Percentiles rank a stretch among this genome's conserved stretches.
phyloP scores from a whole-genome alignment of 1,284 basidiomycete species.

The Schizopora paradoxa region DNA sequence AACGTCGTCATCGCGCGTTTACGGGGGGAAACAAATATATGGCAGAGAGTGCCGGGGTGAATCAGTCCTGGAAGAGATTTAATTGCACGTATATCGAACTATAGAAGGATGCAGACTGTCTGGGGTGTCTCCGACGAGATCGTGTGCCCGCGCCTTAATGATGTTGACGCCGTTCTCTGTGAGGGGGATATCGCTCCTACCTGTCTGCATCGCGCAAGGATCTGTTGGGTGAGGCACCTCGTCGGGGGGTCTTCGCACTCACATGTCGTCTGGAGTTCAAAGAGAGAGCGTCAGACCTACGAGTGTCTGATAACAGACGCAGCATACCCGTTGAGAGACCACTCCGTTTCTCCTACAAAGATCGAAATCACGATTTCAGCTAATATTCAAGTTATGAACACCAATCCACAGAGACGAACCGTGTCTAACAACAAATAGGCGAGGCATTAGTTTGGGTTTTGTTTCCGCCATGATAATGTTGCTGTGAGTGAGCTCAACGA shows the following conservation, averaged over 20 bases:
- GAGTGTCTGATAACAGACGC: constrained; percentile 2
- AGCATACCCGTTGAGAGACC: constrained; percentile 79
- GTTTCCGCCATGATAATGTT: constrained; percentile 8
- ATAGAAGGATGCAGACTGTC: constrained; percentile 52
- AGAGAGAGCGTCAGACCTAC: constrained; percentile 22
- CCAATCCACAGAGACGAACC: constrained; percentile 43
- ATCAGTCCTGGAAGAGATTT: constrained; percentile 54
- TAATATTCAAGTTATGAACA: constrained; percentile 3
- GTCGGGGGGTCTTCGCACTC: constrained; percentile 21
- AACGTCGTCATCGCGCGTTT: constrained; percentile 82
- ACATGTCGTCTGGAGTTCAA: constrained; percentile 61
- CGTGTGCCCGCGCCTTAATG: constrained; percentile 58
- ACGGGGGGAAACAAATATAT: constrained; percentile 79
- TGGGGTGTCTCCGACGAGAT: constrained; percentile 70
- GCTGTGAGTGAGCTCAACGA: too few species aligned
- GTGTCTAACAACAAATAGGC: constrained; percentile 74
- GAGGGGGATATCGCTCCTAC: constrained; percentile 81
- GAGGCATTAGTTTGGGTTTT: constrained; percentile 63
- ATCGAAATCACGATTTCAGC: background rate
- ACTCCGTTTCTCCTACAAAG: constrained; percentile 87
- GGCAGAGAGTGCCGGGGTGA: constrained; percentile 74
- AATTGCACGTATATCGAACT: background rate
- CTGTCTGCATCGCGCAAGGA: constrained; percentile 57
- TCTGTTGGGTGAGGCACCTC: background rate
- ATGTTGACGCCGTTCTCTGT: constrained; percentile 77